These are phyloP conservation scores for Neopestalotiopsis rosae DNA, from an alignment of 2,329 filamentous ascomycete genomes.

Conservation along the genomic window DNA sequence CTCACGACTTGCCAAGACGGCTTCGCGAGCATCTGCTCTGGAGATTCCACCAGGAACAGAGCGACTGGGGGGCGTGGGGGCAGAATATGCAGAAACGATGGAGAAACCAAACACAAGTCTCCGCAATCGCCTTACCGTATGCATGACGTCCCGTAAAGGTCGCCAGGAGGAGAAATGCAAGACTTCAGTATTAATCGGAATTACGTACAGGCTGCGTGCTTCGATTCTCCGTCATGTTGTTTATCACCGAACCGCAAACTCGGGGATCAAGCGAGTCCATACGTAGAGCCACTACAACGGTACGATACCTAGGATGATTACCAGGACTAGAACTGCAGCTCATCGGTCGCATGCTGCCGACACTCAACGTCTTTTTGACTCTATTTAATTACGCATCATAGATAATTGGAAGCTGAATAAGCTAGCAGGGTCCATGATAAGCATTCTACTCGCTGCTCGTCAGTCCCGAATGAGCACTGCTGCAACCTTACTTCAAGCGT, in stretches of 20 bases:
- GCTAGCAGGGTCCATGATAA: constrained; percentile 13
- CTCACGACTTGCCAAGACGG: background rate
- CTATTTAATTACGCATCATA: background rate
- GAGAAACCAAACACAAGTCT: background rate
- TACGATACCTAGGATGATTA: background rate
- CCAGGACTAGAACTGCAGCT: background rate
- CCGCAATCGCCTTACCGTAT: background rate
- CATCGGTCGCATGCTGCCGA: constrained; percentile 6
- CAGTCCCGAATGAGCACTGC: background rate
- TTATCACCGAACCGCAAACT: background rate
- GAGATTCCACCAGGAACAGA: background rate
- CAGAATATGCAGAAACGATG: background rate
- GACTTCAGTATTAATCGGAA: background rate
- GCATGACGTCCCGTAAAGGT: background rate
- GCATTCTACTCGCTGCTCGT: background rate
- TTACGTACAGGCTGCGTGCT: background rate
- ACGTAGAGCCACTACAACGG: background rate
- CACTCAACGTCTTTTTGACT: background rate
- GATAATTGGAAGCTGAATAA: background rate
- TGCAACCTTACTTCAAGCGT: background rate
- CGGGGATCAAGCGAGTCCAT: background rate
- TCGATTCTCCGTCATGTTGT: background rate
- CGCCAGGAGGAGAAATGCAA: background rate
- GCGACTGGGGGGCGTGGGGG: background rate
- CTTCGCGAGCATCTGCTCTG: background rate